phyloP scores from a whole-genome alignment of 495 filamentous ascomycete species.

The Penicillium pancosmium region DNA sequence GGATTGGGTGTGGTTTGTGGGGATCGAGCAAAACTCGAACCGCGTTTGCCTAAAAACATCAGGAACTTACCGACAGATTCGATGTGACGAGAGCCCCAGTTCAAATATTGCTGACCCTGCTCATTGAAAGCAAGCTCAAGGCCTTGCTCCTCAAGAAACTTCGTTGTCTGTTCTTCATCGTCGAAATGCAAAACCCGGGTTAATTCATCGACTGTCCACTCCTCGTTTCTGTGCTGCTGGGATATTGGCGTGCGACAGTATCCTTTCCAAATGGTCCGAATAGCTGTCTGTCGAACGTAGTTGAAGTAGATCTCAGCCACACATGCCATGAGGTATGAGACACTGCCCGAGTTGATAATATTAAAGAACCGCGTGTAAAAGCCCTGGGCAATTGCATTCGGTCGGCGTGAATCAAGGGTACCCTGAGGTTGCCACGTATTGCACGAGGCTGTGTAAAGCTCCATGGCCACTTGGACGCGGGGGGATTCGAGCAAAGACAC shows the following conservation, averaged over 20 bases:
- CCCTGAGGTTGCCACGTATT: constrained; percentile 67
- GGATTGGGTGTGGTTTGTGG: not conserved
- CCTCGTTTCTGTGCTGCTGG: constrained; percentile 69
- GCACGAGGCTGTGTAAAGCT: constrained; percentile 67
- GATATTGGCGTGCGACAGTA: constrained; percentile 59
- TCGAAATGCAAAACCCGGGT: constrained; percentile 74
- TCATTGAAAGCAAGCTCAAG: constrained; percentile 60
- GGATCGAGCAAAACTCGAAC: too few species aligned
- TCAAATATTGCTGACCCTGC: constrained; percentile 54
- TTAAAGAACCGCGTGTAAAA: constrained; percentile 75
- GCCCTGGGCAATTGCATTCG: constrained; percentile 60
- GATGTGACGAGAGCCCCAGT: constrained; percentile 48
- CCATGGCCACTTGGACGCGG: constrained; percentile 66
- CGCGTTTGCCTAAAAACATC: too few species aligned
- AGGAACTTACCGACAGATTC: constrained; percentile 46
- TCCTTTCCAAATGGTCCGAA: constrained; percentile 67
- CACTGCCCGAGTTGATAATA: constrained; percentile 65
- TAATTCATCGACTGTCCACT: constrained; percentile 71
- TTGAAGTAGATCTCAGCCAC: constrained; percentile 92
- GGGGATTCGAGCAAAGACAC: constrained; percentile 53
- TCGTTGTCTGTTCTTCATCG: constrained; percentile 65
- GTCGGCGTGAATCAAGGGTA: constrained; percentile 60
- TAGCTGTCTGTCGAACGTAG: constrained; percentile 71
- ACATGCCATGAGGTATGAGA: constrained; percentile 92
- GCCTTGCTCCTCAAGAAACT: constrained; percentile 70